These are phyloP conservation scores for Plenodomus biglobosus DNA, from an alignment of 2,329 filamentous ascomycete genomes.

Conservation along the genomic window DNA sequence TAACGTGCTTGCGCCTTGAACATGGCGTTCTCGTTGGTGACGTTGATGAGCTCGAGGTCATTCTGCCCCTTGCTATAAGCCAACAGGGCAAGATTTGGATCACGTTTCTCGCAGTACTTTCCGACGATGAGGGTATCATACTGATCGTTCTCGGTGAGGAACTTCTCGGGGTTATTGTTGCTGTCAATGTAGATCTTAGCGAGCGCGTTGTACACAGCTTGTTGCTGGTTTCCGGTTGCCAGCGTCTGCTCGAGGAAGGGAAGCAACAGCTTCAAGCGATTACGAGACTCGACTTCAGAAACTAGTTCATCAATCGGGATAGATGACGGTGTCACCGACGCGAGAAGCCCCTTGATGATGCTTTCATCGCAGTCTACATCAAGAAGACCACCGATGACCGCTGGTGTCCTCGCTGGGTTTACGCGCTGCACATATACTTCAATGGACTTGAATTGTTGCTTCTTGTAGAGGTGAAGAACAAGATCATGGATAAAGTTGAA, in stretches of 20 bases:
- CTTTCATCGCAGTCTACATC: conserved; percentile 97
- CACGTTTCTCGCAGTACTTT: conserved; percentile 98
- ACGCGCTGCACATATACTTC: conserved; percentile 97
- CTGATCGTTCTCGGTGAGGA: conserved; percentile 94
- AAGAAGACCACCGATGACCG: conserved; percentile 87
- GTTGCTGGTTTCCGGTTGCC: conserved; percentile 87
- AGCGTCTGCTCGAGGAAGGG: conserved; percentile 95
- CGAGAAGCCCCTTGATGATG: conserved; percentile 90
- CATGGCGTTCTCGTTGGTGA: conserved; percentile 99
- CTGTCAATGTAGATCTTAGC: conserved; percentile 99
- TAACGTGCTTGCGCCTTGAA: conserved; percentile 97
- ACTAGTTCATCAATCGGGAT: conserved; percentile 96
- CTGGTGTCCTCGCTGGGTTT: conserved; percentile 86
- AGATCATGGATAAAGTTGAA: conserved; percentile 98
- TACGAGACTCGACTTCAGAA: conserved; percentile 89
- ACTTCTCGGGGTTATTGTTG: conserved; percentile 97
- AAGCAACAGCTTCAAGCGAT: conserved; percentile 90
- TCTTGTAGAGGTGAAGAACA: conserved; percentile 96
- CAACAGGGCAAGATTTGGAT: conserved; percentile 93
- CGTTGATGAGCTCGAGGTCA: conserved; percentile 92
- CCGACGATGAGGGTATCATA: conserved; percentile 91
- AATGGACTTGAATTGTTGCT: conserved; percentile 98
- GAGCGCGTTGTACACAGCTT: conserved; percentile 93
- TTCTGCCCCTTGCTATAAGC: conserved; percentile 97
- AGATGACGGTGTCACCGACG: conserved; percentile 77